Percentiles rank a stretch among this genome's conserved stretches.
Evolutionary conservation across 2,329 filamentous ascomycete species (phyloP).

Genomic region (Nakataea oryzae): DNA sequence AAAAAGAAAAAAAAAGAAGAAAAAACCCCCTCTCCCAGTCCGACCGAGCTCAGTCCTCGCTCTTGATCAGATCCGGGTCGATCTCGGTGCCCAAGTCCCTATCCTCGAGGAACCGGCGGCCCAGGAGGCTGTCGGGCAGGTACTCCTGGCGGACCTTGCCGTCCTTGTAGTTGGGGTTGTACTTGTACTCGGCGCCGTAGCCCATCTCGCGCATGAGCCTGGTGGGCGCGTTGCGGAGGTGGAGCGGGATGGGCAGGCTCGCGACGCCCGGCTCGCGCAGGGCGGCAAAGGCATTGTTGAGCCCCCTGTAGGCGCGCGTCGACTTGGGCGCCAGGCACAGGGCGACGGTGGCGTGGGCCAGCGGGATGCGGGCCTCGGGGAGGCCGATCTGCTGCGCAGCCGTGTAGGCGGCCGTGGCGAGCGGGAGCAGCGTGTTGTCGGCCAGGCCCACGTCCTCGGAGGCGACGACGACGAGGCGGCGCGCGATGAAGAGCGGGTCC

Average conservation of each 20-base stretch:
- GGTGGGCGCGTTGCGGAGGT: constrained; percentile 87
- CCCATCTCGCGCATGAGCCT: constrained; percentile 87
- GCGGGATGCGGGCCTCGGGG: constrained; percentile 86
- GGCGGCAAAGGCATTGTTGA: constrained; percentile 71
- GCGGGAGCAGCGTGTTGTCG: constrained; percentile 70
- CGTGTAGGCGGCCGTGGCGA: constrained; percentile 78
- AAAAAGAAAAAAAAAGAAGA: too few relatives aligned
- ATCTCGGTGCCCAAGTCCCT: constrained; percentile 67
- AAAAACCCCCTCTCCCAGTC: too few relatives aligned
- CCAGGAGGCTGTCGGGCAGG: constrained; percentile 66
- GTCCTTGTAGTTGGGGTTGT: constrained; percentile 81
- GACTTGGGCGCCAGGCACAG: constrained; percentile 75
- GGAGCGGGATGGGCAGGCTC: constrained; percentile 70
- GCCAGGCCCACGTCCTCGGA: constrained; percentile 90
- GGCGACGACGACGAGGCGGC: constrained; percentile 88
- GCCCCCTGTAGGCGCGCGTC: constrained; percentile 71
- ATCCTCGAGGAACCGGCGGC: constrained; percentile 67
- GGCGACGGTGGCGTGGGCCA: constrained; percentile 79
- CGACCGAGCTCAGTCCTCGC: constrained; percentile 6
- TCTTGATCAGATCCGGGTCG: constrained; percentile 53
- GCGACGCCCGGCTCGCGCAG: constrained; percentile 77
- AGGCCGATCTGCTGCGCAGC: constrained; percentile 90
- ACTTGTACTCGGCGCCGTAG: constrained; percentile 88
- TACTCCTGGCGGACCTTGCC: constrained; percentile 83
- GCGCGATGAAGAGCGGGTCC: constrained; percentile 84